Evolutionary conservation across 768 basidiomycete species (phyloP).

Genomic region (Cystobasidium tubakii): DNA sequence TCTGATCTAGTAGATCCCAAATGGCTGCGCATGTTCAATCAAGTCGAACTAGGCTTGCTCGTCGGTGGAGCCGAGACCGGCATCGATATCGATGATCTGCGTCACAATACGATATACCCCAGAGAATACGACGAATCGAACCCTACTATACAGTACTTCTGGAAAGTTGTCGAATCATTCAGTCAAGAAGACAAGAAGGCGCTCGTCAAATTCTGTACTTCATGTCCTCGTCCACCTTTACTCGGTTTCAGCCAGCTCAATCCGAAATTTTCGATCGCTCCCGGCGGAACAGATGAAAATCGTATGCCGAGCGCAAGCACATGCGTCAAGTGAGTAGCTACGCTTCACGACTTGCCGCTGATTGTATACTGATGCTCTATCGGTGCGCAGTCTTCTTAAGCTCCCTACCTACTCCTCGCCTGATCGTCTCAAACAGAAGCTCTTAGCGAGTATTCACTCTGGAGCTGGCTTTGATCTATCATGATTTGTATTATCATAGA

Average conservation of each 20-base stretch:
- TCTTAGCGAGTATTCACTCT: conserved; percentile 66
- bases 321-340: conserved; percentile 26
- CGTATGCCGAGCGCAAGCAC: conserved; percentile 43
- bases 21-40: conserved; percentile 96
- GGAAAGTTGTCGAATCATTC: conserved; percentile 77
- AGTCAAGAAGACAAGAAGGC: conserved; percentile 70
- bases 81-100: conserved; percentile 63
- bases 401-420: conserved; percentile 67
- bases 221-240: conserved; percentile 80
- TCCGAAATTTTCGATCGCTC: conserved; percentile 82
- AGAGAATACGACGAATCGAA: conserved; percentile 69
- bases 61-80: conserved; percentile 54
- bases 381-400: conserved; percentile 91
- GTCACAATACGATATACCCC: conserved; percentile 71
- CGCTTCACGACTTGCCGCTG: not conserved
- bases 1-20: conserved; percentile 85
- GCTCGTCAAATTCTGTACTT: conserved; percentile 80
- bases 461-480: conserved; percentile 92
- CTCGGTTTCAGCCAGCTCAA: conserved; percentile 79
- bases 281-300: conserved; percentile 63
- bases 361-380: conserved; percentile 49
- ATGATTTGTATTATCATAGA: conserved; percentile 47
- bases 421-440: conserved; percentile 61
- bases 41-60: conserved; percentile 75
- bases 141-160: conserved; percentile 69